Conservation (phyloP, 495 filamentous ascomycete genomes). For the Articulospora tetracladia region DNA sequence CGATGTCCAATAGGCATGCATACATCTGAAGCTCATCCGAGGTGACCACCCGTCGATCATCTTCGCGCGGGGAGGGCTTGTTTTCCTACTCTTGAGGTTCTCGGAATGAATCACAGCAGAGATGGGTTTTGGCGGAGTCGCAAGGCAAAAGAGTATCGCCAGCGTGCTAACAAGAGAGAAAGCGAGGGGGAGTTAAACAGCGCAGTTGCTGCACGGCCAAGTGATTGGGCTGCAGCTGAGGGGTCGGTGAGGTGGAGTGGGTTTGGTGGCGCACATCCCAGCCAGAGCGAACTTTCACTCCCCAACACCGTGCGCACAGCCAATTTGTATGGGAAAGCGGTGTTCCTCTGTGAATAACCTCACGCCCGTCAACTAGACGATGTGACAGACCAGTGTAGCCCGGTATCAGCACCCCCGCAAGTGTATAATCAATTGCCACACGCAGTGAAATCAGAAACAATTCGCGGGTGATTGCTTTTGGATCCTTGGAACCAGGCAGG, state of each 20-base stretch:
- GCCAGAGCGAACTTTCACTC: constrained; percentile 15
- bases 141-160: constrained; percentile 15
- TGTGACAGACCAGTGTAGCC: neutral
- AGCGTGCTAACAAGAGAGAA: constrained; percentile 6
- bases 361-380: neutral
- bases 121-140: constrained; percentile 11
- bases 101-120: constrained; percentile 8
- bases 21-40: neutral
- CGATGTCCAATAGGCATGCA: constrained; percentile 15
- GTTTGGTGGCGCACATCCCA: constrained; percentile 4
- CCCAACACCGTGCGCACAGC: neutral
- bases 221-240: neutral
- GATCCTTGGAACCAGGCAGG: neutral
- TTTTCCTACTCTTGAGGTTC: constrained; percentile 4
- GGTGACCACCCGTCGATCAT: constrained; percentile 6
- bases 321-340: constrained; percentile 16
- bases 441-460: neutral
- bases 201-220: neutral
- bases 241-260: constrained; percentile 3
- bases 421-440: constrained; percentile 21
- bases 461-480: neutral
- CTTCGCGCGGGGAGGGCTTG: neutral
- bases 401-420: constrained; percentile 12
- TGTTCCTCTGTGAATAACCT: constrained; percentile 17
- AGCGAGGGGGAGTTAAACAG: neutral